These are phyloP conservation scores for Lentinula sp. DNA, from an alignment of 768 basidiomycete genomes.

Conservation along the genomic window DNA sequence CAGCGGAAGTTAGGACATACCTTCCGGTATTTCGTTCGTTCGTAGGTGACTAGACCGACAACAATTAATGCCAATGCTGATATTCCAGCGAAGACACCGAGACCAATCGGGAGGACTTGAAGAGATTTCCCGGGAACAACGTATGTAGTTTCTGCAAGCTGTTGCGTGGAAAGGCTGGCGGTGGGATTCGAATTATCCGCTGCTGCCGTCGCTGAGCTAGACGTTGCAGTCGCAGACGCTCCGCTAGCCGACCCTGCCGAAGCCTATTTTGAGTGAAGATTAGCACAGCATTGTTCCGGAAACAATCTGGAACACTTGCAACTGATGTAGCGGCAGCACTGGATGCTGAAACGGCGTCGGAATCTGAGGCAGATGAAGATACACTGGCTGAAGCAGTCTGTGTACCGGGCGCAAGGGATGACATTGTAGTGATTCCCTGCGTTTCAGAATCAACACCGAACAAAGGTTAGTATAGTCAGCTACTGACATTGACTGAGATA, in stretches of 20 bases:
- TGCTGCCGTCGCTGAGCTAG: conserved; percentile 9
- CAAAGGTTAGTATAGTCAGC: background rate
- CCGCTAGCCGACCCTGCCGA: conserved; percentile 9
- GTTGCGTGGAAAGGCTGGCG: conserved; percentile 11
- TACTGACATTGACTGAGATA: conserved; percentile 10
- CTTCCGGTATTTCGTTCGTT: conserved; percentile 83
- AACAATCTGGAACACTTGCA: conserved; percentile 5
- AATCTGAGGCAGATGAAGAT: conserved; percentile 15
- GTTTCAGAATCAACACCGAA: background rate
- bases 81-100: conserved; percentile 81
- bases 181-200: conserved; percentile 4
- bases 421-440: background rate
- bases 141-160: conserved; percentile 32
- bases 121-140: conserved; percentile 67
- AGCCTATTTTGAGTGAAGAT: background rate
- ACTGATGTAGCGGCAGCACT: background rate
- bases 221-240: conserved; percentile 5
- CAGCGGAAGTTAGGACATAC: conserved; percentile 30
- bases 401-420: background rate
- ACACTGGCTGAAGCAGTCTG: conserved; percentile 7
- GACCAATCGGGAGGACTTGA: conserved; percentile 74
- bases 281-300: conserved; percentile 1
- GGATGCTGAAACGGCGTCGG: conserved; percentile 8
- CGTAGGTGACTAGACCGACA: conserved; percentile 80
- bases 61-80: conserved; percentile 78